Evolutionary conservation across 108 stramenopile genomes (phyloP).

Genomic region (Nannochloropsis salina): DNA sequence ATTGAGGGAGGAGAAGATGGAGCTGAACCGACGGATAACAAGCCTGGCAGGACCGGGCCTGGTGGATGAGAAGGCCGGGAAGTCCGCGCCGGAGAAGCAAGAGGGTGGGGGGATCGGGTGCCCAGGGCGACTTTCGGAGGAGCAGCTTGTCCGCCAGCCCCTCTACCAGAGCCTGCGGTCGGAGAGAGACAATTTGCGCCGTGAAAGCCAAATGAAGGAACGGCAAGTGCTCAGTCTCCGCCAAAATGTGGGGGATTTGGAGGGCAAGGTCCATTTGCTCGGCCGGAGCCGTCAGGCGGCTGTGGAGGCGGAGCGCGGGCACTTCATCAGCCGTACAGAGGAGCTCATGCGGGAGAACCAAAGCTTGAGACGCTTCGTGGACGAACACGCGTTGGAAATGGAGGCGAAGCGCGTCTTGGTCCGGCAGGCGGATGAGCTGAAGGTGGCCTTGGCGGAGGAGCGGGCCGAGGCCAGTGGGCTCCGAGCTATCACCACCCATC

Average conservation of each 20-base stretch:
- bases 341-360: not conserved
- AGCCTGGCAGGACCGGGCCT: not conserved
- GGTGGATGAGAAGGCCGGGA: not conserved
- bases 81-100: not conserved
- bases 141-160: not conserved
- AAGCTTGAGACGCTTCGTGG: not conserved
- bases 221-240: not conserved
- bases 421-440: not conserved
- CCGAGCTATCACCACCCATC: not conserved
- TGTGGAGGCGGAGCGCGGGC: not conserved
- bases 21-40: not conserved
- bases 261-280: not conserved
- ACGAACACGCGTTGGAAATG: not conserved
- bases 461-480: not conserved
- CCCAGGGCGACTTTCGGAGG: not conserved
- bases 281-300: not conserved
- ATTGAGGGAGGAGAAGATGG: constrained; percentile 10
- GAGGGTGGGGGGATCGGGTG: not conserved
- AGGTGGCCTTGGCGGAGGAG: not conserved
- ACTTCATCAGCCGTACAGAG: not conserved
- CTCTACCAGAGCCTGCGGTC: not conserved
- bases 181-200: not conserved
- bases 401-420: not conserved
- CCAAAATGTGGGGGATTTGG: not conserved
- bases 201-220: not conserved